Percentiles rank a stretch among this genome's conserved stretches.
phyloP scores from a whole-genome alignment of 352 stramenopile species.

The Phytopythium litorale region DNA sequence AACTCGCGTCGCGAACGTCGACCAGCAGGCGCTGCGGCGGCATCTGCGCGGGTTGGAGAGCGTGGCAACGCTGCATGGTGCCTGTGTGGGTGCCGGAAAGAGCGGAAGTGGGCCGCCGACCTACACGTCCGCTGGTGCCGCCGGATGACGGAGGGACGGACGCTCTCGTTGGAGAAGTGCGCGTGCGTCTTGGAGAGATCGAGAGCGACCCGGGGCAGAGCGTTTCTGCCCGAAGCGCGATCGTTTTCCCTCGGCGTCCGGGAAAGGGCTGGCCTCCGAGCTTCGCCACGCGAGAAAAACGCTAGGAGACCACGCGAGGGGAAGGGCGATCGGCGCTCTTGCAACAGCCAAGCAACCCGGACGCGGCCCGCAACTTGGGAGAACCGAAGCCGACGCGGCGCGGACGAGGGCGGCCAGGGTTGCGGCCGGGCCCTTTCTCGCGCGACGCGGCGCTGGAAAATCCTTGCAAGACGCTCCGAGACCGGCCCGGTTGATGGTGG shows the following conservation, averaged over 20 bases:
- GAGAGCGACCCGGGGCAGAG: neutral
- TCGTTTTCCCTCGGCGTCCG: neutral
- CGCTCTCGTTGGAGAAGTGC: neutral
- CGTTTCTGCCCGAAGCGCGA: constrained; percentile 2
- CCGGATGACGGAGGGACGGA: neutral
- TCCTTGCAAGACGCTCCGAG: neutral
- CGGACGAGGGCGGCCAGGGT: neutral
- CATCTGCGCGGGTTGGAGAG: too few species aligned
- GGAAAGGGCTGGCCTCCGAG: neutral
- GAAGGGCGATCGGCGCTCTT: neutral
- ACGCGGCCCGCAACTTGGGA: neutral
- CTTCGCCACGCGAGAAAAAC: neutral
- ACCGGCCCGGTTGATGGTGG: too few species aligned
- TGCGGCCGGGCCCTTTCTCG: neutral
- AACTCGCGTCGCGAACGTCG: neutral
- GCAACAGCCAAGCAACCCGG: too few species aligned
- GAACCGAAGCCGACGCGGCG: neutral
- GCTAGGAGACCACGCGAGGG: neutral
- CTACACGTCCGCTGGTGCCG: neutral
- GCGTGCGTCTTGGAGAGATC: neutral
- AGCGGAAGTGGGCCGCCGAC: neutral
- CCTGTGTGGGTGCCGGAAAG: neutral
- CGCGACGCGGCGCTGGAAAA: neutral
- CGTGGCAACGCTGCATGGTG: neutral
- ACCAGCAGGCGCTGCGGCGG: too few species aligned